Percentiles rank a stretch among this genome's conserved stretches.
Evolutionary conservation across 345 rosid genomes (phyloP).

Genomic region (Reutealis trisperma): DNA sequence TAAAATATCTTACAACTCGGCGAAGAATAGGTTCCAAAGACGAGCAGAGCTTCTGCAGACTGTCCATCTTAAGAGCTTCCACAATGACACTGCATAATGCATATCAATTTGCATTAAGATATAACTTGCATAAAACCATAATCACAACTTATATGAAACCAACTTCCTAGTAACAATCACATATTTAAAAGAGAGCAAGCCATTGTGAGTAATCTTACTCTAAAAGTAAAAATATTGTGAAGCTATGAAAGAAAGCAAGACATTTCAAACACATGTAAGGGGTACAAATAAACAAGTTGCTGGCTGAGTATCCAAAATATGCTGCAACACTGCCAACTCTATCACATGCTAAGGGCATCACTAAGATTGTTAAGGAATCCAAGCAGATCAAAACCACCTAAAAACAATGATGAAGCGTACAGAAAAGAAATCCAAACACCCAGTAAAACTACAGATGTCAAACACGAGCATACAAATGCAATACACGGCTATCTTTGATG

Average conservation of each 20-base stretch:
- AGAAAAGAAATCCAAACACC: too few relatives aligned
- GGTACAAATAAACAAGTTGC: background rate
- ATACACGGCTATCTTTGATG: background rate
- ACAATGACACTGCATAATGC: constrained; percentile 73
- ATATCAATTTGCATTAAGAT: background rate
- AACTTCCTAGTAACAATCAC: background rate
- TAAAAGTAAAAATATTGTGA: background rate
- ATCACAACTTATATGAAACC: background rate
- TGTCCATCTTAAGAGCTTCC: constrained; percentile 95
- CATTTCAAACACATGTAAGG: background rate
- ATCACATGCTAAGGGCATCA: background rate
- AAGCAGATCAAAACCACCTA: background rate
- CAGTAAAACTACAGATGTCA: too few relatives aligned
- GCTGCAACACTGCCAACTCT: background rate
- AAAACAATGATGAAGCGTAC: too few relatives aligned
- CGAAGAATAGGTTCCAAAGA: constrained; percentile 98
- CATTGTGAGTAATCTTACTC: background rate
- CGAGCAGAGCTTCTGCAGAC: constrained; percentile 95
- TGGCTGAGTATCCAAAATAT: background rate
- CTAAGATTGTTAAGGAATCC: background rate
- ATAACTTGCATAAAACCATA: background rate
- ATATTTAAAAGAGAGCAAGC: background rate
- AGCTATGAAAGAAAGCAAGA: background rate
- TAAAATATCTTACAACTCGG: constrained; percentile 71
- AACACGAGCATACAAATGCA: background rate